Base-by-base conservation (phyloP, 2,329 filamentous ascomycete genomes). In the Rhexocercosporidium sp. region DNA sequence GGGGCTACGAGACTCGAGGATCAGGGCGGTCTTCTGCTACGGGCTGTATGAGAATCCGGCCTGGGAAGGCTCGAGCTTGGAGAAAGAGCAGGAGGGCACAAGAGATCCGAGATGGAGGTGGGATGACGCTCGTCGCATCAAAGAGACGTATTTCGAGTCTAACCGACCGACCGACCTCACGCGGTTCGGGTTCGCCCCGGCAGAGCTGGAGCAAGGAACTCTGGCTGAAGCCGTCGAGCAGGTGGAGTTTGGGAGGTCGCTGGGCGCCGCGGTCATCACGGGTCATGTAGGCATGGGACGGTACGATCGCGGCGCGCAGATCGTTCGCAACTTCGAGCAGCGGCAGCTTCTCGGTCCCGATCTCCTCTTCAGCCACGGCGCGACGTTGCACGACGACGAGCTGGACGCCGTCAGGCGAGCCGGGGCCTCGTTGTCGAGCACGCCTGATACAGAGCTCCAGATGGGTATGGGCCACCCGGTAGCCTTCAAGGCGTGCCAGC, bases 381-480 rank as follows among this genome's bases (percentile, higher is more conserved):
- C 20, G 11, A 22, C 20, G 8, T 25, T 29, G 47, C 20, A 22
- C 11, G 47, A 51, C n/a, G 47, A 25, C 25, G 47, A 51, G 20
- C 47, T 51, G 18, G 47, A 51, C 4, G 20, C 20, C 11, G 4
- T 51, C 14, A 51, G n/a, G 47, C 8, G 20, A 12, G 6, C 47
- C 20, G 47, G 47, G 8, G 47, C 20, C 47, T 29, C 20, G 8
- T n/a, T 51, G 11, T 51, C 47, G 25, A 51, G 47, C 47, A 64
- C 62, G 12, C 62, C 62, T 37, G 49, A 57, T 46, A 64, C 62
- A 7, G 62, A 64, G 22, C 47, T 64, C n/a, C 62, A 64, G 22
- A 64, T 64, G 62, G 62, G 62, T 12, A 57, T 57, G 47, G 62
- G 62, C 41, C 25, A 64, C 56, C 49, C 62, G n/a, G 56, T 65